These are phyloP conservation scores for Dictyophora rubrovolvata DNA, from an alignment of 768 basidiomycete genomes.

Conservation along the genomic window DNA sequence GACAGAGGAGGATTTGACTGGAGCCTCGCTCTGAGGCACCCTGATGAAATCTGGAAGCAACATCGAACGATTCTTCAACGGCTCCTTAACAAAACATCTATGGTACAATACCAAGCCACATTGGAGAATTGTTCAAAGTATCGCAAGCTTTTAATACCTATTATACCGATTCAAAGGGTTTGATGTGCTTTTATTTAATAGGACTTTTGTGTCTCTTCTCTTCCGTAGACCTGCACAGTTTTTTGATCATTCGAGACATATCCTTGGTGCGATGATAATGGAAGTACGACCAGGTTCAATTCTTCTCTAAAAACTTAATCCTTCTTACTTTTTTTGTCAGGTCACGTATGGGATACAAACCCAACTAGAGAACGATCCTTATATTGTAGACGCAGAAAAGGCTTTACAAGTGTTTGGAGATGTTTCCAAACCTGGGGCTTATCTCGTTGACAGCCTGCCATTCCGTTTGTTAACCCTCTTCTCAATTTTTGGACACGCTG, in stretches of 20 bases:
- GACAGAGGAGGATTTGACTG: slow-evolving; percentile 7
- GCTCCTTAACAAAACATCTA: slow-evolving; percentile 8
- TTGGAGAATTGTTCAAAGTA: slow-evolving; percentile 4
- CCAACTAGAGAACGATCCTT: slow-evolving; percentile 25
- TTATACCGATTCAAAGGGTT: too few relatives aligned
- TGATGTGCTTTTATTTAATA: neutral
- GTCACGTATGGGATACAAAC: slow-evolving; percentile 32
- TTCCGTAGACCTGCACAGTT: neutral
- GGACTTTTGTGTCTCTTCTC: neutral
- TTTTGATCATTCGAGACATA: slow-evolving; percentile 2
- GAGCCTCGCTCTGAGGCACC: slow-evolving; percentile 5
- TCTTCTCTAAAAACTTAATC: neutral
- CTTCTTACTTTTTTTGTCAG: slow-evolving; percentile 8
- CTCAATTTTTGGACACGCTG: neutral
- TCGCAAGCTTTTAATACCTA: too few relatives aligned
- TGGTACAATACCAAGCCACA: slow-evolving; percentile 1
- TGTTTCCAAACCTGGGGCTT: slow-evolving; percentile 21
- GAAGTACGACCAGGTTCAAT: neutral
- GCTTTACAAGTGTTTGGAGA: slow-evolving; percentile 20
- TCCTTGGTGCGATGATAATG: slow-evolving; percentile 5
- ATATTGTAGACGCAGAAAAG: slow-evolving; percentile 22
- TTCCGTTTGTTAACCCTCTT: neutral
- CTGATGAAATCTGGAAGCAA: slow-evolving; percentile 11
- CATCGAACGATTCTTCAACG: slow-evolving; percentile 13
- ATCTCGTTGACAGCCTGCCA: slow-evolving; percentile 22